These are phyloP conservation scores for Neoboletus subvelutipes DNA, from an alignment of 768 basidiomycete species.

Conservation along the genomic window DNA sequence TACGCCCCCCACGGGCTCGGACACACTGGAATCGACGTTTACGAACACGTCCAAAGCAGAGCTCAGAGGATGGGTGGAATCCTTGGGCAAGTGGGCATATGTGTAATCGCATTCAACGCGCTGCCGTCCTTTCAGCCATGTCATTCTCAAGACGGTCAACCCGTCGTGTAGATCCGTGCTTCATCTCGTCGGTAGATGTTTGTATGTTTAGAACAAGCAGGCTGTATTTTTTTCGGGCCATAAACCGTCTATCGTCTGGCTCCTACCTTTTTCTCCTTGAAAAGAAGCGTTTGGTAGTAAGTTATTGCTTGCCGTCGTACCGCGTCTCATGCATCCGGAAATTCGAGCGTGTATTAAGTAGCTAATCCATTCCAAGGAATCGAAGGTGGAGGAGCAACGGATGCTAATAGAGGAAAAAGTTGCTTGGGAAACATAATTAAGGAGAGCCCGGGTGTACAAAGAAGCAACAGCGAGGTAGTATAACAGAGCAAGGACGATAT, in stretches of 20 bases:
- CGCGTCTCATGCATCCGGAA: background rate
- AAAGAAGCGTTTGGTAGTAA: background rate
- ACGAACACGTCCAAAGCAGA: constrained; percentile 25
- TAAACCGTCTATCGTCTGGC: background rate
- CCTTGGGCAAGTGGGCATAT: constrained; percentile 40
- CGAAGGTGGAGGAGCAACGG: background rate
- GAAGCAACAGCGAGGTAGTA: background rate
- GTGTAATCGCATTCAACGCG: constrained; percentile 22
- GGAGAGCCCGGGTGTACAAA: background rate
- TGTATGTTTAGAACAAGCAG: background rate
- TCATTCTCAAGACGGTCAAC: background rate
- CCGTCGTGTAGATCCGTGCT: constrained; percentile 1
- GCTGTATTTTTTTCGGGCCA: background rate
- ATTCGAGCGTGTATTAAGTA: background rate
- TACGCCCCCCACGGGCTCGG: constrained; percentile 27
- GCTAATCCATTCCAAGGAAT: constrained; percentile 15
- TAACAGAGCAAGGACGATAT: constrained; percentile 8
- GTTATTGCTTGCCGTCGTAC: background rate
- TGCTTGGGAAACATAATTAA: constrained; percentile 2
- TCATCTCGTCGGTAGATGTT: background rate
- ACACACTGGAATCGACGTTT: constrained; percentile 26
- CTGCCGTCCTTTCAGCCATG: background rate
- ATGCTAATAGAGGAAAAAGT: background rate
- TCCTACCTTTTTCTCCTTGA: background rate
- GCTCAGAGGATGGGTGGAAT: constrained; percentile 37